Evolutionary conservation across 495 filamentous ascomycete genomes (phyloP), one percentile per base, ranked within the genome.

Genomic region (Penicillium cinerascens): DNA sequence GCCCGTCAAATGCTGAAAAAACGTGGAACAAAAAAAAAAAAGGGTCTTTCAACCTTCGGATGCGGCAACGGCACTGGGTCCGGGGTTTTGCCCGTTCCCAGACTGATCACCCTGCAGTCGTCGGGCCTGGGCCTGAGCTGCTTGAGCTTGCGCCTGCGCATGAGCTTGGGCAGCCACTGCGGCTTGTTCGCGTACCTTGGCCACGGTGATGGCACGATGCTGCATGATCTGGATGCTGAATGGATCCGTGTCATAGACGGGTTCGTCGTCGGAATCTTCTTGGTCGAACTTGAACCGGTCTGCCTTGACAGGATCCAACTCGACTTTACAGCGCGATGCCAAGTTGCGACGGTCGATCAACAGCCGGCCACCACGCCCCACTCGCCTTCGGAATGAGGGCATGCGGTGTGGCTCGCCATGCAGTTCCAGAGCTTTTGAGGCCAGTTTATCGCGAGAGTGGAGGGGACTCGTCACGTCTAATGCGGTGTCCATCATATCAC

Each of bases 261-360:
- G 78, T 52, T 89, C 87, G 26, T 90, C 88, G 58, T 92, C 88
- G 10, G 73, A 75, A 47, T 78, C 74, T 44, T 76, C 75, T 47
- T 84, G 80, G 63, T 95, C 89, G 73, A 87, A 93, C 64, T 89
- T 92, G 79, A 86, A 92, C 44, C 86, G 82, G 60, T 95, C 90
- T 38, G 78, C 78, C 49, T 77, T 74, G 40, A 76, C 57, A 13
- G 75, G 76, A 47, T 77, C 76, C 53, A 77, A 61, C 4, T 83
- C 80, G 39, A 73, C 66, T 52, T 71, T 77, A 66, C 76, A 79
- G 42, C 71, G 65, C 39, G 72, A 77, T n/a, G 71, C 67, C 43
- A 77, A 50, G 42, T 77, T 77, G 39, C 74, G 74, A 60, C 90
- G 87, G 68, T 95, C 90, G 38, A 95, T 89, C 76, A 87, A 84